A percentile compares a stretch with the other conserved stretches of the same genome.
Conservation (phyloP, 352 stramenopile species). For the Pythium grandisporangium region DNA sequence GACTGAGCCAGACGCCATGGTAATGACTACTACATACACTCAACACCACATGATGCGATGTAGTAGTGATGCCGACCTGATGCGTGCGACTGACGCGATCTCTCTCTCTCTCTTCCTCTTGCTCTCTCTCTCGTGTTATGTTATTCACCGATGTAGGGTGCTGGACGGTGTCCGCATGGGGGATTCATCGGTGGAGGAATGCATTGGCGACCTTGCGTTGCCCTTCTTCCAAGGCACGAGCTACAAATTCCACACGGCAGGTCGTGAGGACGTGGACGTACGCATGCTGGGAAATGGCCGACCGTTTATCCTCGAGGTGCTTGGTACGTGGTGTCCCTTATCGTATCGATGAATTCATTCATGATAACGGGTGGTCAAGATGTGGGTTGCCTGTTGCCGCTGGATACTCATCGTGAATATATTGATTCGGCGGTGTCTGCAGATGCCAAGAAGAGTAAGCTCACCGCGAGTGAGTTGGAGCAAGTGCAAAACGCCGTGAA, state of each 20-base stretch:
- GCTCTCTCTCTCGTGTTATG: too few species aligned
- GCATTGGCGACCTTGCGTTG: conserved; percentile 66
- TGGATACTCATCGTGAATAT: neutral
- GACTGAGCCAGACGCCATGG: conserved; percentile 89
- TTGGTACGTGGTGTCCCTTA: conserved; percentile 19
- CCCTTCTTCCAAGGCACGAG: conserved; percentile 49
- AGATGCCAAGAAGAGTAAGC: conserved; percentile 71
- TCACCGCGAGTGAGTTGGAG: conserved; percentile 38
- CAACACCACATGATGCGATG: too few species aligned
- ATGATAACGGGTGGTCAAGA: too few species aligned
- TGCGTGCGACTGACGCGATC: too few species aligned
- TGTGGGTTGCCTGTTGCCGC: too few species aligned
- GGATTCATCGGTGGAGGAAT: conserved; percentile 86
- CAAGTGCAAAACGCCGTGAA: conserved; percentile 60
- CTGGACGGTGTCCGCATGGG: conserved; percentile 81
- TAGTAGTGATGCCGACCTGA: too few species aligned
- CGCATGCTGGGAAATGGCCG: conserved; percentile 93
- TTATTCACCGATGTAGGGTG: conserved; percentile 19
- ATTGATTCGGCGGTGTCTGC: neutral
- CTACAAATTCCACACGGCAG: conserved; percentile 95
- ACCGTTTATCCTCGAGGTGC: conserved; percentile 86
- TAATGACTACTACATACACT: neutral
- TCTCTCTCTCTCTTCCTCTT: too few species aligned
- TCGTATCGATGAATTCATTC: too few species aligned
- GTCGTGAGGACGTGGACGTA: conserved; percentile 97